phyloP scores from a whole-genome alignment of 2,329 filamentous ascomycete species.

The Aquanectria penicillioides region DNA sequence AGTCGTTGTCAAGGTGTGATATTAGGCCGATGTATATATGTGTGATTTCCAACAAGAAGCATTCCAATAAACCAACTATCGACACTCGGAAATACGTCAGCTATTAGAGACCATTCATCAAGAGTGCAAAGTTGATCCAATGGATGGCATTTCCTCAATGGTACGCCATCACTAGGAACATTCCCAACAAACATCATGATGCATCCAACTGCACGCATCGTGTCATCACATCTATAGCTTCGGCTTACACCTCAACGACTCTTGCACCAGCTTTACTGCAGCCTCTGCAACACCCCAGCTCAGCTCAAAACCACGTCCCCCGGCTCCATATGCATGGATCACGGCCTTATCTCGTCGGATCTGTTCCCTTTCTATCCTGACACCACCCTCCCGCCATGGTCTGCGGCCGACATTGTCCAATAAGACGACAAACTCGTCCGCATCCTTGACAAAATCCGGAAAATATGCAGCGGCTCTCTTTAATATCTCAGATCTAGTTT shows the following conservation, averaged over 20 bases:
- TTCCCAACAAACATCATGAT: too few relatives aligned
- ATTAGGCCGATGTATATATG: too few relatives aligned
- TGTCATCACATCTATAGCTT: background rate
- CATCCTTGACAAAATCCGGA: background rate
- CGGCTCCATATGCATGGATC: background rate
- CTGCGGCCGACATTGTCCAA: background rate
- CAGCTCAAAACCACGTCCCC: conserved; percentile 6
- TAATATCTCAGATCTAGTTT: background rate
- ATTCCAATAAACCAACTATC: too few relatives aligned
- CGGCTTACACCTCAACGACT: background rate
- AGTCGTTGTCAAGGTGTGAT: too few relatives aligned
- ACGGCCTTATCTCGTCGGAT: background rate
- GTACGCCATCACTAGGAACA: too few relatives aligned
- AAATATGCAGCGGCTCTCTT: background rate
- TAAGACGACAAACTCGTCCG: background rate
- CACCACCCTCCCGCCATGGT: background rate
- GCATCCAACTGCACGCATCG: too few relatives aligned
- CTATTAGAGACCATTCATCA: too few relatives aligned
- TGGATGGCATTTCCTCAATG: too few relatives aligned
- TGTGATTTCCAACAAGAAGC: too few relatives aligned
- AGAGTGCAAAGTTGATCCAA: too few relatives aligned
- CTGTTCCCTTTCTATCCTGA: background rate
- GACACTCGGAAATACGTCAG: too few relatives aligned
- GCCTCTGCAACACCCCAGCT: background rate
- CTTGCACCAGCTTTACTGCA: background rate